Base-by-base conservation (phyloP, 176 grass and related monocot species). In the Oryza officinalis region DNA sequence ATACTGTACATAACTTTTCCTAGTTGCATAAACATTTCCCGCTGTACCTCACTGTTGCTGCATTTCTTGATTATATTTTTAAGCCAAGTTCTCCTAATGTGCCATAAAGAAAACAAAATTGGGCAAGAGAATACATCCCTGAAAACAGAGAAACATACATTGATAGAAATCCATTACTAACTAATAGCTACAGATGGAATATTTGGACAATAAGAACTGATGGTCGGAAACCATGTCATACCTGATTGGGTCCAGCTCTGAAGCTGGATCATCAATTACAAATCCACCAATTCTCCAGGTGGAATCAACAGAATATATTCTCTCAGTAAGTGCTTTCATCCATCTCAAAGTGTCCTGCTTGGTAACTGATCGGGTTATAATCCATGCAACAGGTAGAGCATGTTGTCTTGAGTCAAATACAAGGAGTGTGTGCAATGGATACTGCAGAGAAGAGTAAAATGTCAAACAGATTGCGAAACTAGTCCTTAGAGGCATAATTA, bases 61-160 rank as follows among this genome's bases (percentile, higher is more conserved):
- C 95, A 97, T 89, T 86, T 94, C 81, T 93, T 94, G 15, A 94
- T 82, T 52, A 97, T 64, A 87, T 88, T 97, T 83, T 94, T 97
- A 67, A 93, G 88, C 95, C 95, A 97, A 5, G 90, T 93, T 80
- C 90, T 88, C 78, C 92, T 89, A 83, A 97, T 84, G 67, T 85
- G 88, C 92, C 92, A 97, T 18, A 94, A 32, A 47, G 90, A 97
- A 86, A 97, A 97, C 20, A 97, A 78, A 83, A 94, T 83, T 23
- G 90, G 90, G 50, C 92, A 94, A 50, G 68, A 79, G 63, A 97
- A 97, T 60, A 93, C 69, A 68, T 94, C 87, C 90, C 92, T 97
- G 83, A 40, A 40, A 80, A 84, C 26, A 82, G 86, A 17, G 26
- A 54, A 49, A 80, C 54, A 84, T 17, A 70, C 28, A 8, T 88